Evolutionary conservation across 306 rosid genomes (phyloP), one percentile per base, ranked within the genome.

Genomic region (Castanospermum australe): DNA sequence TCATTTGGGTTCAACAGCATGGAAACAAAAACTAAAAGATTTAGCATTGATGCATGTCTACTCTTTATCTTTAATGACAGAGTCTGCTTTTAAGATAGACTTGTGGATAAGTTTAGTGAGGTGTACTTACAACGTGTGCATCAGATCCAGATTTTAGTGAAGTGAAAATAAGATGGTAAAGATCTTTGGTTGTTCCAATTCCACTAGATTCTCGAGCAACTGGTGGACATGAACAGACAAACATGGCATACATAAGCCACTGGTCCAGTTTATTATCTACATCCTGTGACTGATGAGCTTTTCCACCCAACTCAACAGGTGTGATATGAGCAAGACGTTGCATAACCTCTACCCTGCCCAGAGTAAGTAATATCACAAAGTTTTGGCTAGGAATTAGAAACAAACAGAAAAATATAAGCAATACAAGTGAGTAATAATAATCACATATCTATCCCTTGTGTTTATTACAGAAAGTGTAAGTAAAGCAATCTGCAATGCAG

Each of bases 171-270:
- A 93, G 90, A 87, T 90, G 96, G 86, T 87, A 96, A 84, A 90
- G 89, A 67, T 96, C 98, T 88, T 92, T 96, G 87, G 92, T 88
- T 45, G 92, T 80, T 45, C 87, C 80, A 66, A 77, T 57, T 71
- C 88, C 86, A 30, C 89, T 82, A 83, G 94, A 88, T 56, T 96
- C 99, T 88, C 88, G 90, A 66, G 85, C 79, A 74, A 51, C 76
- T 42, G 99, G 94, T n/a, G 99, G 96, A 80, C 98, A 93, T 70
- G 99, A 96, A 82, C 98, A 93, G 56, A 88, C 88, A 51, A 96
- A 93, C 96, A 96, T 91, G 36, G 99, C 91, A 78, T 96, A 96
- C 96, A 93, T 90, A 75, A 93, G 96, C 99, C 99, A 96, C 88
- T 96, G 99, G 81, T 96, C 99, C 75, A 93, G 82, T 85, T 96